A percentile compares a stretch with the other conserved stretches of the same genome.
Evolutionary conservation across 768 basidiomycete species (phyloP).

Genomic region (Rhizopogon vulgaris): DNA sequence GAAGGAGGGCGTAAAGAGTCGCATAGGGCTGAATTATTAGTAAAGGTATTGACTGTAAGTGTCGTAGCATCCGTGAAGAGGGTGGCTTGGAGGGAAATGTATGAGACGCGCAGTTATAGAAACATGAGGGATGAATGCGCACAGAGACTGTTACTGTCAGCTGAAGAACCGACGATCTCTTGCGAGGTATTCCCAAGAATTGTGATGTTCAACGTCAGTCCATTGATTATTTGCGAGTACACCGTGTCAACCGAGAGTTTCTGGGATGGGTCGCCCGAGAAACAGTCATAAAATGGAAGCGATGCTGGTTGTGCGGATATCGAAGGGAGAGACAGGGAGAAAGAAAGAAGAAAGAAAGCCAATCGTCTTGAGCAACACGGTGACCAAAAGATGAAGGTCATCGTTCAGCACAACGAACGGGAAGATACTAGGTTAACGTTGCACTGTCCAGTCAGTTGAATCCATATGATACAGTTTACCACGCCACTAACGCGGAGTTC

Average conservation of each 20-base stretch:
- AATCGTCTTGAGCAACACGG: conserved; percentile 3
- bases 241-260: conserved; percentile 65
- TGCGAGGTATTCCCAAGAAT: conserved; percentile 60
- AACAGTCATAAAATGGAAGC: conserved; percentile 66
- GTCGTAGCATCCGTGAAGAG: conserved; percentile 80
- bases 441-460: neutral
- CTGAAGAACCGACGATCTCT: conserved; percentile 53
- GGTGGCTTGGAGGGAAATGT: conserved; percentile 49
- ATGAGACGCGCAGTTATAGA: conserved; percentile 4
- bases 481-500: conserved; percentile 16
- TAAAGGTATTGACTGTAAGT: conserved; percentile 70
- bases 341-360: conserved; percentile 4
- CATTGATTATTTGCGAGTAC: conserved; percentile 62
- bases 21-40: conserved; percentile 73
- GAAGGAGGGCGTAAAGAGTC: conserved; percentile 72
- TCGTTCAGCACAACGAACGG: conserved; percentile 16
- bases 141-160: conserved; percentile 63
- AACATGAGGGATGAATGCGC: conserved; percentile 17
- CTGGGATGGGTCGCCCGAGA: conserved; percentile 42
- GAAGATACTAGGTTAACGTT: conserved; percentile 16
- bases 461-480: conserved; percentile 14
- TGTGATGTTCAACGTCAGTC: conserved; percentile 57
- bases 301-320: conserved; percentile 51
- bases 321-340: conserved; percentile 17
- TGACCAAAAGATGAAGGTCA: conserved; percentile 11